These are phyloP conservation scores for Dipodascopsis uninucleata DNA, from an alignment of 805 yeast genomes.

Conservation along the genomic window DNA sequence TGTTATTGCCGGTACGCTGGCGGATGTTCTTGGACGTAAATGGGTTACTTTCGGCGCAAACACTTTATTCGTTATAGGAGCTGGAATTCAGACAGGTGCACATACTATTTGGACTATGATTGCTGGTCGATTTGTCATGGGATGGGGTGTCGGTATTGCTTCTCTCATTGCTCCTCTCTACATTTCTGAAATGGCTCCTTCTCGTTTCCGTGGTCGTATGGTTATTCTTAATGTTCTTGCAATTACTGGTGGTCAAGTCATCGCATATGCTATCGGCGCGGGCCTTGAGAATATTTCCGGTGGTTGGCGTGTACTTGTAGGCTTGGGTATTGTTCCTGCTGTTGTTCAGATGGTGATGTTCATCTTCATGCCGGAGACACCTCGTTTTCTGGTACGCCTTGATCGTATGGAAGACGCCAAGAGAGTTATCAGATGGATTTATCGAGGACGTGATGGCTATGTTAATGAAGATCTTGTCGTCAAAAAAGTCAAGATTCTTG, in stretches of 20 bases:
- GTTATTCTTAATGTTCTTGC: constrained; percentile 85
- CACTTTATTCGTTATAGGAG: constrained; percentile 76
- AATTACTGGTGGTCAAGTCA: constrained; percentile 90
- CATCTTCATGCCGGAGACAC: constrained; percentile 90
- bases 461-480: constrained; percentile 63
- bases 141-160: constrained; percentile 95
- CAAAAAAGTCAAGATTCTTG: constrained; percentile 53
- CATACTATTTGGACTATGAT: constrained; percentile 86
- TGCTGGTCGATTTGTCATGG: constrained; percentile 86
- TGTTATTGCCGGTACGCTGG: constrained; percentile 70
- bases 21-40: constrained; percentile 82
- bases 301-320: constrained; percentile 94
- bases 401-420: constrained; percentile 64
- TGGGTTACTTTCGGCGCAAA: constrained; percentile 81
- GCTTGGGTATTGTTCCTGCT: constrained; percentile 85
- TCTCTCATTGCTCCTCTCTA: constrained; percentile 92
- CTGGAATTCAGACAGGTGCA: constrained; percentile 78
- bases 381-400: constrained; percentile 78
- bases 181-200: constrained; percentile 86
- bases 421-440: constrained; percentile 58
- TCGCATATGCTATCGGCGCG: constrained; percentile 92
- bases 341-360: constrained; percentile 71
- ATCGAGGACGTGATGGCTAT: constrained; percentile 40
- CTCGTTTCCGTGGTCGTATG: constrained; percentile 79
- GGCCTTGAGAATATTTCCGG: constrained; percentile 67